A percentile compares a stretch with the other conserved stretches of the same genome.
These are phyloP conservation scores for Polyplosphaeria fusca DNA, from an alignment of 495 filamentous ascomycete genomes.

Conservation along the genomic window DNA sequence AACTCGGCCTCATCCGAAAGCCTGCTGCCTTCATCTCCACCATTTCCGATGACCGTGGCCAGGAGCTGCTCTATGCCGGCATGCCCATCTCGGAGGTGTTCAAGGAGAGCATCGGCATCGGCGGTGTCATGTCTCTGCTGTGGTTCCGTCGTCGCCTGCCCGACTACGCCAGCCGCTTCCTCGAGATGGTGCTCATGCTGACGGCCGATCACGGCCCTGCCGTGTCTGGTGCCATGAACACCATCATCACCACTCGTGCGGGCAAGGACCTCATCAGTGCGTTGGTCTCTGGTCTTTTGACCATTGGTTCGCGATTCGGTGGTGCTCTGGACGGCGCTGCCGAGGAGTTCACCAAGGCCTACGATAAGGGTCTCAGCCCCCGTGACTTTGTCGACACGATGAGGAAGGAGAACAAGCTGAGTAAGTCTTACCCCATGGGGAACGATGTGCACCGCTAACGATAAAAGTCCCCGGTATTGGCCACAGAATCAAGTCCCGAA, in stretches of 20 bases:
- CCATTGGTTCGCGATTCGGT: constrained; percentile 96
- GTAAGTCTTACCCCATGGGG: constrained; percentile 46
- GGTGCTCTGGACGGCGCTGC: constrained; percentile 97
- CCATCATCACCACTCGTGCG: constrained; percentile 98
- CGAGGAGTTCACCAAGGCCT: constrained; percentile 97
- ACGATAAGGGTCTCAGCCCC: constrained; percentile 95
- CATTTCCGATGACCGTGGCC: constrained; percentile 98
- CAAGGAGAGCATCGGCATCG: constrained; percentile 96
- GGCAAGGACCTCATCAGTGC: constrained; percentile 97
- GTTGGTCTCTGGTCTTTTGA: constrained; percentile 92
- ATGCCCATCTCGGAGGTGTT: constrained; percentile 99
- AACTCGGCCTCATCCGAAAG: constrained; percentile 98
- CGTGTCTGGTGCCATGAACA: constrained; percentile 99
- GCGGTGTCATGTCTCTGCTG: constrained; percentile 98
- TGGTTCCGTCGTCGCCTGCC: constrained; percentile 99
- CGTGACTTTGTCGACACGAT: constrained; percentile 98
- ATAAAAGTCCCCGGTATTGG: constrained; percentile 85
- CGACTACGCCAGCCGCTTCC: constrained; percentile 93
- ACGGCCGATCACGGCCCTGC: constrained; percentile 98
- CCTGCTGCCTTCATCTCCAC: constrained; percentile 99
- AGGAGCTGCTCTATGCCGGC: constrained; percentile 97
- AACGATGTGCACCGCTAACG: constrained; percentile 37
- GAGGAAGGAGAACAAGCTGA: constrained; percentile 99
- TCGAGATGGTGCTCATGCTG: constrained; percentile 99
- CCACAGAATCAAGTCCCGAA: constrained; percentile 98